Evolutionary conservation across 2,329 filamentous ascomycete species (phyloP), one percentile per base, ranked within the genome.

Genomic region (Pseudogymnoascus sp.): DNA sequence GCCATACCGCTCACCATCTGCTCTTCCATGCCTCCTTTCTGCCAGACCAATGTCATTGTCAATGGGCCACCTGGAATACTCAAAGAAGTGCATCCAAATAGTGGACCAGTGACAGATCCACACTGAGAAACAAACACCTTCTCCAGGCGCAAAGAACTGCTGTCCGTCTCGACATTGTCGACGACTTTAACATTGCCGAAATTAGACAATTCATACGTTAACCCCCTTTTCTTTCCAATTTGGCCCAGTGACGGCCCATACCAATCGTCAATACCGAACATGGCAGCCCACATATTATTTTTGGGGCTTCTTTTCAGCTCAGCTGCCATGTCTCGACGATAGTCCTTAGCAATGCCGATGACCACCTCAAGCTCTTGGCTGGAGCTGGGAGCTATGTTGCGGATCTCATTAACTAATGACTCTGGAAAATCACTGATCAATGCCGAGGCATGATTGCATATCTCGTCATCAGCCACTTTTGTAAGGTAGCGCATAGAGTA

Each of bases 121-220:
- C 42, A 46, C 42, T 46, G 42, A 46, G 42, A 46, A 13, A 46
- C 42, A 13, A 46, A 23, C 4, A 46, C 13, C 42, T 46, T 46
- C 11, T 46, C 42, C 11, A 46, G 11, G 5, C 42, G 4, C 42
- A 46, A 46, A 46, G 42, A n/a, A n/a, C n/a, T n/a, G n/a, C n/a
- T n/a, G 42, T 46, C 5, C 42, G 42, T 23, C 42, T 46, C 11
- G 42, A 15, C 42, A 46, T 13, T 46, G 10, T 46, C 42, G 11
- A 46, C 11, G 19, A 46, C 17, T n/a, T 64, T 53, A 0, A 69
- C 61, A 31, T 67, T 46, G 7, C 69, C 69, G 1, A 71, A 46
- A 63, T 71, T 71, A 1, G 67, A 70, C 7, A 70, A n/a, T 38
- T 71, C 69, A 26, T 70, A 71, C 7, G 65, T 65, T 3, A 53